A percentile compares a stretch with the other conserved stretches of the same genome.
These are phyloP conservation scores for Ceratocystis destructans DNA, from an alignment of 2,329 filamentous ascomycete species.

Conservation along the genomic window DNA sequence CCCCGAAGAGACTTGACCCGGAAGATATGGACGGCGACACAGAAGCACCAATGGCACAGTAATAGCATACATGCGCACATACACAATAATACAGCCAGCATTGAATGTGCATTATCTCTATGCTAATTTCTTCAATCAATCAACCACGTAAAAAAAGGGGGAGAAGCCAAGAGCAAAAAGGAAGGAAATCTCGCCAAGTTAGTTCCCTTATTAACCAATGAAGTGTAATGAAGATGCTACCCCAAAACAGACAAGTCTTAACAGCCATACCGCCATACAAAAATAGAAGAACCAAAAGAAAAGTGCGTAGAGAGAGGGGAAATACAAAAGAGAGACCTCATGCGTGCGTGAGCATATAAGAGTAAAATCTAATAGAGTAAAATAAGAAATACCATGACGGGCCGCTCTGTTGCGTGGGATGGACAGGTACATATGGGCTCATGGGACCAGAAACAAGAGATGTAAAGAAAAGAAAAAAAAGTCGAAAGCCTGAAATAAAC, in stretches of 20 bases:
- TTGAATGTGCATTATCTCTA: no score
- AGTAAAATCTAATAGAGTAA: constrained; percentile 3
- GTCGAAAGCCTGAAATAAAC: not conserved
- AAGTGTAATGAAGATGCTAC: not conserved
- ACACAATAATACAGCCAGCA: no score
- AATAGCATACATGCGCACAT: not conserved
- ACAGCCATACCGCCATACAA: not conserved
- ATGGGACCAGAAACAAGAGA: not conserved
- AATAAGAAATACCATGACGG: not conserved
- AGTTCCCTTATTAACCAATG: not conserved
- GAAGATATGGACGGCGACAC: not conserved
- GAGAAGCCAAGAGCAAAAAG: not conserved
- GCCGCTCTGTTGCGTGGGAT: not conserved
- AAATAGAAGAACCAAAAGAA: not conserved
- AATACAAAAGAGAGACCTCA: not conserved
- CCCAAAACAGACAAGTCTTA: not conserved
- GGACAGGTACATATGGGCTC: not conserved
- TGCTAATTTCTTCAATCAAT: no score
- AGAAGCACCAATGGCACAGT: not conserved
- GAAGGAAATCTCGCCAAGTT: not conserved
- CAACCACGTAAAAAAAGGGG: no score
- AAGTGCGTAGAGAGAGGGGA: not conserved
- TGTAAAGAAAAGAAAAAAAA: not conserved
- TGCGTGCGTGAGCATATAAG: not conserved
- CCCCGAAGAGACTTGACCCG: not conserved